These are phyloP conservation scores for Paracamarosporium sp. DNA, from an alignment of 2,329 filamentous ascomycete genomes.

Conservation along the genomic window DNA sequence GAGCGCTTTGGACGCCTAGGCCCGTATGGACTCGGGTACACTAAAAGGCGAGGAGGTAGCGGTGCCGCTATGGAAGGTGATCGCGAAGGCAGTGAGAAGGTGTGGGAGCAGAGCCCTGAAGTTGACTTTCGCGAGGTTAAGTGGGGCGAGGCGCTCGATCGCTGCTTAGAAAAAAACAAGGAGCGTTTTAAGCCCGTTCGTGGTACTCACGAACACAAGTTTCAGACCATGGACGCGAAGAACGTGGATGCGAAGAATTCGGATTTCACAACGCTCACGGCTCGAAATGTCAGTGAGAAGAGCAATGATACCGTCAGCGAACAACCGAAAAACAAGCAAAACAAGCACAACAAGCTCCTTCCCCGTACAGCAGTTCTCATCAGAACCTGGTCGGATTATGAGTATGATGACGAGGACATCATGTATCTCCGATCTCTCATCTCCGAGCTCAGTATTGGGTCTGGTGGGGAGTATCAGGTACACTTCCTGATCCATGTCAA, in stretches of 20 bases:
- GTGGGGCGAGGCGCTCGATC: slow-evolving; percentile 80
- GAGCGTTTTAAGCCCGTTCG: slow-evolving; percentile 66
- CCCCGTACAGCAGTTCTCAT: slow-evolving; percentile 80
- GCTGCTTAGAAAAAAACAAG: slow-evolving; percentile 74
- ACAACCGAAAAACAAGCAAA: slow-evolving; percentile 27
- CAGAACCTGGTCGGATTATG: slow-evolving; percentile 80
- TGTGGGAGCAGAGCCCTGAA: slow-evolving; percentile 74
- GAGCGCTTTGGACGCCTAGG: slow-evolving; percentile 88
- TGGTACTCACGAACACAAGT: slow-evolving; percentile 45
- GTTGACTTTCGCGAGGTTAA: slow-evolving; percentile 79
- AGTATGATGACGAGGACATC: slow-evolving; percentile 80
- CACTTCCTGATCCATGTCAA: slow-evolving; percentile 88
- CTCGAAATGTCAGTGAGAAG: slow-evolving; percentile 1
- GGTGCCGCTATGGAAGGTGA: slow-evolving; percentile 88
- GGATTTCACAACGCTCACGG: slow-evolving; percentile 9
- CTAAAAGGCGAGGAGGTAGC: slow-evolving; percentile 75
- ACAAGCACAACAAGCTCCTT: slow-evolving; percentile 45
- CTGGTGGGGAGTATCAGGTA: slow-evolving; percentile 81
- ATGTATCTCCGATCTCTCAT: slow-evolving; percentile 83
- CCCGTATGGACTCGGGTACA: slow-evolving; percentile 90
- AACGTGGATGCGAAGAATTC: slow-evolving; percentile 34
- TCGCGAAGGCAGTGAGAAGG: slow-evolving; percentile 76
- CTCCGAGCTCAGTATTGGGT: slow-evolving; percentile 76
- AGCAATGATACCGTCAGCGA: slow-evolving; percentile 22
- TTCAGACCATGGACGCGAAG: slow-evolving; percentile 47